Percentiles rank a stretch among this genome's conserved stretches.
Evolutionary conservation across 1,284 basidiomycete genomes (phyloP).

Genomic region (Xanthoconium separans): DNA sequence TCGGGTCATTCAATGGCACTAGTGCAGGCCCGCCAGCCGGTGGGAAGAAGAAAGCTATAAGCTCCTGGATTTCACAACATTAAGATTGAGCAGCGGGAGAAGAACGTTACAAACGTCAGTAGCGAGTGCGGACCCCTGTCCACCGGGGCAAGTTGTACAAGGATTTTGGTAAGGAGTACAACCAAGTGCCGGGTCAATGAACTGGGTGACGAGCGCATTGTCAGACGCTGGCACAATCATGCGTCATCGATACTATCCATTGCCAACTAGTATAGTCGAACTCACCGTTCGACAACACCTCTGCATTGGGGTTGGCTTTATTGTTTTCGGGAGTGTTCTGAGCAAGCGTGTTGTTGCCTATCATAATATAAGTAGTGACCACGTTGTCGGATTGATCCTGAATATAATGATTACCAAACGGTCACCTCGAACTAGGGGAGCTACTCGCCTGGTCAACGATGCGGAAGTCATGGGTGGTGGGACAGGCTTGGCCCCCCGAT

Average conservation of each 20-base stretch:
- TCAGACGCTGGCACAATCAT: constrained; percentile 20
- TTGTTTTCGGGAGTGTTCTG: constrained; percentile 27
- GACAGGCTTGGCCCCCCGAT: constrained; percentile 20
- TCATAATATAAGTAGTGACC: constrained; percentile 27
- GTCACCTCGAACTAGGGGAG: not conserved
- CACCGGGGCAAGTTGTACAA: constrained; percentile 24
- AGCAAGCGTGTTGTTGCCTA: constrained; percentile 23
- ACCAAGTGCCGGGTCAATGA: constrained; percentile 25
- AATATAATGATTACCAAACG: not conserved
- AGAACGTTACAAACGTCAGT: constrained; percentile 20
- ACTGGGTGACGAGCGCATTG: constrained; percentile 25
- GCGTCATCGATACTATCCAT: not conserved
- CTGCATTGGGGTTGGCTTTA: constrained; percentile 24
- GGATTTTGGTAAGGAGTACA: constrained; percentile 26
- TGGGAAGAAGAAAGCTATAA: constrained; percentile 25
- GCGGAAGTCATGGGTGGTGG: constrained; percentile 29
- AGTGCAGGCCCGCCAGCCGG: constrained; percentile 24
- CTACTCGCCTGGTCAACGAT: constrained; percentile 23
- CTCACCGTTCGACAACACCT: constrained; percentile 27
- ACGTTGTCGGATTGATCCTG: constrained; percentile 31
- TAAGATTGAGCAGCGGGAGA: not conserved
- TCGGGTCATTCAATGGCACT: constrained; percentile 26
- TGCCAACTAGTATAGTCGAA: not conserved
- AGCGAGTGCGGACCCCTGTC: constrained; percentile 20
- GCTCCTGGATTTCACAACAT: constrained; percentile 17